These are phyloP conservation scores for Syncephalastrum monosporum DNA, from an alignment of 371 early-diverging fungal species.

Conservation along the genomic window DNA sequence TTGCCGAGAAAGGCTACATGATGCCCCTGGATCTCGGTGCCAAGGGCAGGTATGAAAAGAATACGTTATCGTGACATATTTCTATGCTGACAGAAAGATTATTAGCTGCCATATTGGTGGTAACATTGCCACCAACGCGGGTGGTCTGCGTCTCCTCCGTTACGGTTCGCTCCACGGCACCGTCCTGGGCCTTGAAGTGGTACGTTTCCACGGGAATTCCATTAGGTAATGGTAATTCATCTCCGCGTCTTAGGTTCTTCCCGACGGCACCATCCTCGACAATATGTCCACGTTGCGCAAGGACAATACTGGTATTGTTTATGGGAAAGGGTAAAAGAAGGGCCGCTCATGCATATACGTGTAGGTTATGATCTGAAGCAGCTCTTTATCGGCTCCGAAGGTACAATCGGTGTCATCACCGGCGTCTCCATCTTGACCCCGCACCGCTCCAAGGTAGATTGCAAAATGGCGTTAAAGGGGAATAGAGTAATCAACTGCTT, in stretches of 20 bases:
- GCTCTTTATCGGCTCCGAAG: constrained; percentile 93
- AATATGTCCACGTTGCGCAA: constrained; percentile 75
- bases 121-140: constrained; percentile 98
- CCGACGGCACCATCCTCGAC: constrained; percentile 86
- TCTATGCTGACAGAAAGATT: neutral
- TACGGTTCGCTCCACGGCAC: constrained; percentile 95
- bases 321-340: neutral
- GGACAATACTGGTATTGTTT: constrained; percentile 67
- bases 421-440: constrained; percentile 78
- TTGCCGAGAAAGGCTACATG: constrained; percentile 83
- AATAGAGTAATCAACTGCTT: neutral
- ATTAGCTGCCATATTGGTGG: constrained; percentile 91
- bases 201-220: constrained; percentile 17
- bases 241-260: constrained; percentile 52
- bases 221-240: constrained; percentile 10
- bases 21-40: constrained; percentile 98
- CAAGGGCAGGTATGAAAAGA: constrained; percentile 58
- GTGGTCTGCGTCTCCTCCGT: constrained; percentile 89
- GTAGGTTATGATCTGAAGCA: constrained; percentile 90
- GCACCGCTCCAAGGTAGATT: constrained; percentile 28
- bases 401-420: constrained; percentile 89
- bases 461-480: neutral
- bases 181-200: constrained; percentile 87
- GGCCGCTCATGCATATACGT: neutral
- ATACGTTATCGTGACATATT: constrained; percentile 5